These are phyloP conservation scores for Penicillium sp. DNA, from an alignment of 2,329 filamentous ascomycete species.

Conservation along the genomic window DNA sequence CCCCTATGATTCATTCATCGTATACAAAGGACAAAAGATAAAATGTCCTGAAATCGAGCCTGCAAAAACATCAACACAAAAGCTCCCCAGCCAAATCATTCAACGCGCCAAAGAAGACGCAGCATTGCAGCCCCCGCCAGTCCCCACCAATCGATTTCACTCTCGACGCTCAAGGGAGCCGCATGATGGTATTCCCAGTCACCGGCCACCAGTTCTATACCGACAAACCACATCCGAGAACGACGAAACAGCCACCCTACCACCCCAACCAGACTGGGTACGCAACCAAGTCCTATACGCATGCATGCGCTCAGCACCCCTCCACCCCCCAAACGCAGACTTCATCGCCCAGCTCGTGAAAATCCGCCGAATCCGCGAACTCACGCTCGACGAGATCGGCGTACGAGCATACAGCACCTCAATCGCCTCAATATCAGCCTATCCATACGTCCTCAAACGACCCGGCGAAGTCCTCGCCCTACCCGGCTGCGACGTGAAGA, in stretches of 20 bases:
- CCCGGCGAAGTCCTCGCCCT: slow-evolving; percentile 49
- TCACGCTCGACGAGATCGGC: slow-evolving; percentile 72
- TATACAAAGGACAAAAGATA: slow-evolving; percentile 49
- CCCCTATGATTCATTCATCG: slow-evolving; percentile 47
- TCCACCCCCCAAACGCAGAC: slow-evolving; percentile 63
- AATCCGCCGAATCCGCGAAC: slow-evolving; percentile 65
- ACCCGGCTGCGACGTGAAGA: slow-evolving; percentile 77
- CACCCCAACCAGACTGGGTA: slow-evolving; percentile 66
- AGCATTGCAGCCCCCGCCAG: slow-evolving; percentile 14
- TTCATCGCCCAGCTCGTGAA: slow-evolving; percentile 73
- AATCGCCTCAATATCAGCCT: slow-evolving; percentile 78
- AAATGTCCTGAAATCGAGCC: slow-evolving; percentile 23
- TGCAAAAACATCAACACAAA: slow-evolving; percentile 1
- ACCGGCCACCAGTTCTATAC: slow-evolving; percentile 48
- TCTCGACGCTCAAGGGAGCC: slow-evolving; percentile 23
- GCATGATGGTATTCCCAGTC: slow-evolving; percentile 18
- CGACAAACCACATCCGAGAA: slow-evolving; percentile 75
- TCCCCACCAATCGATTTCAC: slow-evolving; percentile 10
- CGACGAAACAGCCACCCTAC: slow-evolving; percentile 56
- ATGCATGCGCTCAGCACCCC: slow-evolving; percentile 72
- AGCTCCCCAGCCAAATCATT: slow-evolving; percentile 40
- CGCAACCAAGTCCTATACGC: slow-evolving; percentile 63
- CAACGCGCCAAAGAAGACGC: slow-evolving; percentile 52
- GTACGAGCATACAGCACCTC: slow-evolving; percentile 81
- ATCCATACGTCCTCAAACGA: slow-evolving; percentile 57